Evolutionary conservation across 2,329 filamentous ascomycete genomes (phyloP).

Genomic region (Penicillium rolfsii): DNA sequence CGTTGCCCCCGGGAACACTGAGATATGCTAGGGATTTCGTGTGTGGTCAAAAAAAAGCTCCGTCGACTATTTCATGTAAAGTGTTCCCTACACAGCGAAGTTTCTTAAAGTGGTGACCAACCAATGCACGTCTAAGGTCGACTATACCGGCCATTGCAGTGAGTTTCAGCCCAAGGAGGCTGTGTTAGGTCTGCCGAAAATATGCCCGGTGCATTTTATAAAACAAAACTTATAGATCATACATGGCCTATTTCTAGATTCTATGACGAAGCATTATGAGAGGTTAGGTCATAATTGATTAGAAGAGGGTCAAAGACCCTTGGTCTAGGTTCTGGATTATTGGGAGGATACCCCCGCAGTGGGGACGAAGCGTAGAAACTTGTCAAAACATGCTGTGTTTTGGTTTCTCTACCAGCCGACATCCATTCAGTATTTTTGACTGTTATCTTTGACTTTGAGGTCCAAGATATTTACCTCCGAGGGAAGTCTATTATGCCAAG

Average conservation of each 20-base stretch:
- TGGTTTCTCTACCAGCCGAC: background rate
- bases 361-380: background rate
- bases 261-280: background rate
- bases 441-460: background rate
- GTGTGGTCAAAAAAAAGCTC: background rate
- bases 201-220: constrained; percentile 22
- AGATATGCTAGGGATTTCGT: background rate
- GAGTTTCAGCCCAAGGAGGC: constrained; percentile 12
- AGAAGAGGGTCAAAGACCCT: background rate
- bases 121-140: background rate
- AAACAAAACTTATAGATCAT: constrained; percentile 14
- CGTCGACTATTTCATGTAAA: background rate
- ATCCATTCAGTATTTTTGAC: background rate
- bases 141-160: background rate
- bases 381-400: background rate
- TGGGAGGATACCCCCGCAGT: background rate
- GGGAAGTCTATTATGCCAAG: background rate
- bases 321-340: background rate
- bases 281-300: background rate
- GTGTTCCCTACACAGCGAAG: no score
- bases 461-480: background rate
- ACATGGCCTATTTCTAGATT: background rate
- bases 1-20: background rate
- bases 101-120: constrained; percentile 1
- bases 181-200: constrained; percentile 13